Conservation (phyloP, 805 yeast species). For the Nakazawaea laoshanensis region DNA sequence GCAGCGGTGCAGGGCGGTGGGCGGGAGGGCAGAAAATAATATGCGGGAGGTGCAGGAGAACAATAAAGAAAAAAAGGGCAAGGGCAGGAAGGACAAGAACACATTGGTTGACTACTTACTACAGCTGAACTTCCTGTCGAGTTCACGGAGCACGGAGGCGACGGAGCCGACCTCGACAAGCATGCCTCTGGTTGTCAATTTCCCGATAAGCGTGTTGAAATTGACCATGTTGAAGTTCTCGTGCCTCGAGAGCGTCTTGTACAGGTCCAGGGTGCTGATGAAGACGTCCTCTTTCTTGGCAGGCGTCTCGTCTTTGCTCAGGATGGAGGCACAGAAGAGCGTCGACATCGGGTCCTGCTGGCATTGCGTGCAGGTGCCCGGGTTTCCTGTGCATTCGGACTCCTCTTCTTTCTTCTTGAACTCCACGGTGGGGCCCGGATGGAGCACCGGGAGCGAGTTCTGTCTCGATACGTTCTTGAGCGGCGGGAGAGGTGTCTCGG, state of each 20-base stretch:
- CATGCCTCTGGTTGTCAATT: constrained; percentile 75
- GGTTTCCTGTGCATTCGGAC: constrained; percentile 70
- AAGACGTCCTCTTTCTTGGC: constrained; percentile 23
- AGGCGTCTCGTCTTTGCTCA: constrained; percentile 33
- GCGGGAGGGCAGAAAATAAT: too few relatives aligned
- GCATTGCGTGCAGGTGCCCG: constrained; percentile 81
- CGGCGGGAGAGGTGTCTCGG: constrained; percentile 13
- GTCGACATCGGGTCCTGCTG: constrained; percentile 84
- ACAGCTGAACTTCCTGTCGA: constrained; percentile 51
- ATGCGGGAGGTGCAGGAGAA: too few relatives aligned
- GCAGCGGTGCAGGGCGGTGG: too few relatives aligned
- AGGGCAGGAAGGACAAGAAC: too few relatives aligned
- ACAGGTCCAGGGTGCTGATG: constrained; percentile 87
- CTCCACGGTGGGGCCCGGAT: constrained; percentile 56
- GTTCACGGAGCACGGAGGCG: constrained; percentile 73
- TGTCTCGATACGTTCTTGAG: constrained; percentile 16
- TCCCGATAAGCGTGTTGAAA: constrained; percentile 64
- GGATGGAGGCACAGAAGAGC: constrained; percentile 79
- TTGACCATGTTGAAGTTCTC: constrained; percentile 68
- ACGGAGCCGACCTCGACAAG: constrained; percentile 89
- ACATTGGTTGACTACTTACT: constrained; percentile 8
- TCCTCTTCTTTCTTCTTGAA: constrained; percentile 21
- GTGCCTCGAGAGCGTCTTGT: constrained; percentile 77
- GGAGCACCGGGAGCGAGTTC: constrained; percentile 45
- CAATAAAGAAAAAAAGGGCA: too few relatives aligned